Evolutionary conservation across 169 alveolate genomes (phyloP), one percentile per base, ranked within the genome.

Genomic region (Plasmodium reichenowi): DNA sequence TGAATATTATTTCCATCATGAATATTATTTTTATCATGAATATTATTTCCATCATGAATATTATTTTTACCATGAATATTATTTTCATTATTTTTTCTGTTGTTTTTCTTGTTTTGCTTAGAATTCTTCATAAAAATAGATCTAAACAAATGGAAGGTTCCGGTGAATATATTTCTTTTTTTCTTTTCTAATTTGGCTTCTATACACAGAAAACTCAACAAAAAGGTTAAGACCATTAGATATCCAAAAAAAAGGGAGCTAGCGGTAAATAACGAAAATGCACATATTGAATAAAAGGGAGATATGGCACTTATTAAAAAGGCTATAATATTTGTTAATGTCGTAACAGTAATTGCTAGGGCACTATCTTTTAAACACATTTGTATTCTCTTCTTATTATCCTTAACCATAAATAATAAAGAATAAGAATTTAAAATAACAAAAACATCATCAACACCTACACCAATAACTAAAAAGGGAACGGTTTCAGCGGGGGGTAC

Each of bases 401-500:
- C 91, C 24, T 93, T 92, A 56, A 90, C 72, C 71, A 93, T 94
- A 59, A 88, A 93, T 7, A 96, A 83, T 68, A 95, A 88, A 0
- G 95, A 86, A 54, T 93, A 95, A 0, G 96, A 93, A 87, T 95
- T 94, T 60, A 95, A 60, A 2, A 95, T 92, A 13, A 95, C 97
- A 72, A 94, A 94, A 1, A 93, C 93, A 47, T 95, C 96, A 58
- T 95, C 97, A 15, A 95, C 94, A 13, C 97, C 96, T 22, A 95
- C 95, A 29, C 96, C 97, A 15, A 95, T 74, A 12, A 94, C 96
- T 10, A 95, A 88, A 80, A 95, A 92, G 8, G 97, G 97, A 9
- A 96, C 96, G 0, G 96, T 95, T 32, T 94, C 92, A 15, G 94
- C 95, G 2, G 97, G 93, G 10, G 95, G 93, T 10, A 95, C 94